Evolutionary conservation across 371 early-diverging fungal species (phyloP).

Genomic region (Capillidium rhysosporum): DNA sequence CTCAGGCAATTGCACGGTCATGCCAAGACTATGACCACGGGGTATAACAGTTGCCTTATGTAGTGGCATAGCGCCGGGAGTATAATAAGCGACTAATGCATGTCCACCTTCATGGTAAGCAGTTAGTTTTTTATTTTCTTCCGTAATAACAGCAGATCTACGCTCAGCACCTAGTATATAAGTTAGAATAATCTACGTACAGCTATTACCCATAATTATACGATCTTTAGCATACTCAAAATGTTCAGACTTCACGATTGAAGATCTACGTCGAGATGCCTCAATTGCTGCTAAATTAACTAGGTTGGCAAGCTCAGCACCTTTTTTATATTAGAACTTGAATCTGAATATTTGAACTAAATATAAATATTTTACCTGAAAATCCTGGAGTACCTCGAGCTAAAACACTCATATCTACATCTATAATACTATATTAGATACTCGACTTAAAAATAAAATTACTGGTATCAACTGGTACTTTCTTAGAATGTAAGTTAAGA

Average conservation of each 20-base stretch:
- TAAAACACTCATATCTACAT: slow-evolving; percentile 62
- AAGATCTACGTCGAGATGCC: slow-evolving; percentile 58
- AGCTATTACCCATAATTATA: slow-evolving; percentile 68
- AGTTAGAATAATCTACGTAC: not conserved
- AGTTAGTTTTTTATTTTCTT: slow-evolving; percentile 64
- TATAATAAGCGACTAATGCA: slow-evolving; percentile 84
- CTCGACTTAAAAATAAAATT: not conserved
- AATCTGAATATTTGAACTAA: not conserved
- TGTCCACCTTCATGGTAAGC: slow-evolving; percentile 98
- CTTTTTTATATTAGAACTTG: not conserved
- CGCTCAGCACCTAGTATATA: slow-evolving; percentile 46
- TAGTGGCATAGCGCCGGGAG: slow-evolving; percentile 88
- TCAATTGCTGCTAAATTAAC: slow-evolving; percentile 91
- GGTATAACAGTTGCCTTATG: slow-evolving; percentile 98
- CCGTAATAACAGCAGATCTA: slow-evolving; percentile 75
- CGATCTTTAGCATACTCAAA: slow-evolving; percentile 94
- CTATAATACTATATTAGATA: not conserved
- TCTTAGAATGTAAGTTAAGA: slow-evolving; percentile 72
- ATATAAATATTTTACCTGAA: slow-evolving; percentile 27
- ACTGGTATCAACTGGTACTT: slow-evolving; percentile 26
- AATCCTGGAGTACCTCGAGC: slow-evolving; percentile 96
- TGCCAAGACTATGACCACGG: slow-evolving; percentile 76
- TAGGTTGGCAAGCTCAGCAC: slow-evolving; percentile 92
- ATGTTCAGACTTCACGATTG: slow-evolving; percentile 48
- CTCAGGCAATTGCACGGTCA: slow-evolving; percentile 89